These are phyloP conservation scores for Alloascoidea hylecoeti DNA, from an alignment of 805 yeast genomes.

Conservation along the genomic window DNA sequence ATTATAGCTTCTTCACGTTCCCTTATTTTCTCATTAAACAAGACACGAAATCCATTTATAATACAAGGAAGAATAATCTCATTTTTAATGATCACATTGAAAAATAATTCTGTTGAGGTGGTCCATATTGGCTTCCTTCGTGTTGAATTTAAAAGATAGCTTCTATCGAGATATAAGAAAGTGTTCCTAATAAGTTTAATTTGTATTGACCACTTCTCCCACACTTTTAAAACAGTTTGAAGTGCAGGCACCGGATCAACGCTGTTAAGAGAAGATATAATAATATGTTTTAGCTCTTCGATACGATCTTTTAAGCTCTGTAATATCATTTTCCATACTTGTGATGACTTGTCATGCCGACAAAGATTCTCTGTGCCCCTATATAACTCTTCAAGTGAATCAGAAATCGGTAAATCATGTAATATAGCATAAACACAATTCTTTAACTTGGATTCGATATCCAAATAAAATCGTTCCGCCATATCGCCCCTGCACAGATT, in stretches of 20 bases:
- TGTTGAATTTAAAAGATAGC: conserved; percentile 10
- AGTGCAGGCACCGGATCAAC: background rate
- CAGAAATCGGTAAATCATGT: conserved; percentile 3
- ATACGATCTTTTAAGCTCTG: conserved; percentile 7
- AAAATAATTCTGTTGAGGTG: conserved; percentile 6
- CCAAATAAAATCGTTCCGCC: conserved; percentile 2
- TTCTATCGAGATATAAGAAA: conserved; percentile 15
- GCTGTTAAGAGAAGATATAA: background rate
- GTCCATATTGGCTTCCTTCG: conserved; percentile 9
- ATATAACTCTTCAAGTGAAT: conserved; percentile 15
- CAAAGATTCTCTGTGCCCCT: conserved; percentile 16
- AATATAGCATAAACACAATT: conserved; percentile 8
- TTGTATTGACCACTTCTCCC: conserved; percentile 10
- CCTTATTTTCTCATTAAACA: background rate
- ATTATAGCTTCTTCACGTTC: background rate
- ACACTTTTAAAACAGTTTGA: conserved; percentile 2
- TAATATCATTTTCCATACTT: conserved; percentile 10
- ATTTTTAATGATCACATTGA: conserved; percentile 3
- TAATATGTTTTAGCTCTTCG: background rate
- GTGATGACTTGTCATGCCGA: conserved; percentile 11
- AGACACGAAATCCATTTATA: background rate
- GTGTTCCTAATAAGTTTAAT: conserved; percentile 11
- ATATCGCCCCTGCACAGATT: background rate
- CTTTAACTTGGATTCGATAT: conserved; percentile 6
- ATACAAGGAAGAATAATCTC: background rate